These are phyloP conservation scores for Entomophthora muscae DNA, from an alignment of 371 early-diverging fungal species.

Conservation along the genomic window DNA sequence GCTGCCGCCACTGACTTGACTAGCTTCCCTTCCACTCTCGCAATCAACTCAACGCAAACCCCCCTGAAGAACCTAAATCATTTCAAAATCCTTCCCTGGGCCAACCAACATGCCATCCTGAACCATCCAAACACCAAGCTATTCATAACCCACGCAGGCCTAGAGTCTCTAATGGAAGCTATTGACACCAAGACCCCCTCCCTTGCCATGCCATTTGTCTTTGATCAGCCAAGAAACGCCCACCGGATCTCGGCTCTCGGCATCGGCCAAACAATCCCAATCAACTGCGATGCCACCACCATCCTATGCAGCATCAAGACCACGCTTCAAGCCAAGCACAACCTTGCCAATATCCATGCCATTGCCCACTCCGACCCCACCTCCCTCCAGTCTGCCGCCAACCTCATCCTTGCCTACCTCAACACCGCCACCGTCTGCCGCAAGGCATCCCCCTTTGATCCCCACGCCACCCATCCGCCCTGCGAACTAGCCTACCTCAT, in stretches of 20 bases:
- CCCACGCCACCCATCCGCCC: background rate
- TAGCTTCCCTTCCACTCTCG: background rate
- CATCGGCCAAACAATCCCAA: background rate
- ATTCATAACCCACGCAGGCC: slow-evolving; percentile 10
- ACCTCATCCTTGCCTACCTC: background rate
- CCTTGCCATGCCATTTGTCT: slow-evolving; percentile 4
- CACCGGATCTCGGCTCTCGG: background rate
- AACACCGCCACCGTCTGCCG: background rate
- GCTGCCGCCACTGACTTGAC: background rate
- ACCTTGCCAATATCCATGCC: background rate
- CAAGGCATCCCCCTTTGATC: slow-evolving; percentile 7
- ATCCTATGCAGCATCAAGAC: background rate
- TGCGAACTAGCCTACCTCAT: slow-evolving; percentile 7
- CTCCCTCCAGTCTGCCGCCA: background rate
- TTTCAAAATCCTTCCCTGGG: background rate
- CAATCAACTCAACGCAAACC: background rate
- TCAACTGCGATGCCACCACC: background rate
- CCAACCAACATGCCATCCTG: slow-evolving; percentile 7
- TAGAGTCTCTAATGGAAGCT: slow-evolving; percentile 6
- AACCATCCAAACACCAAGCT: slow-evolving; percentile 8
- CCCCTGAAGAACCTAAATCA: background rate
- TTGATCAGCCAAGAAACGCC: slow-evolving; percentile 10
- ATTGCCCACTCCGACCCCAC: background rate
- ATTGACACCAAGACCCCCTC: background rate
- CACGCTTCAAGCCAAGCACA: background rate